Evolutionary conservation across 2,329 filamentous ascomycete species (phyloP).

Genomic region (Raffaelea albimanens): DNA sequence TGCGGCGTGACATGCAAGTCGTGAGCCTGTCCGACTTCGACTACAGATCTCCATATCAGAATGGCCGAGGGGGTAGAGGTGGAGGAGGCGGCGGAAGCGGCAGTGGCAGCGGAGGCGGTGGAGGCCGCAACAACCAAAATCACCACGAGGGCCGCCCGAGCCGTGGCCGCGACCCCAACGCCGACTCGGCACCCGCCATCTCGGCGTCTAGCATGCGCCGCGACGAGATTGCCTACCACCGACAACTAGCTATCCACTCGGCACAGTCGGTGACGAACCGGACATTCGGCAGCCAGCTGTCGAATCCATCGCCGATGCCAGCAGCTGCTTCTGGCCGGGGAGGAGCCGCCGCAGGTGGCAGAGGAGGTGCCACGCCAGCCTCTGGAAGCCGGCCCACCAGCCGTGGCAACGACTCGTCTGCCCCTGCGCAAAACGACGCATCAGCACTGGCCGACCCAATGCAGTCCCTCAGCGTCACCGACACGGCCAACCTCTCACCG

Average conservation of each 20-base stretch:
- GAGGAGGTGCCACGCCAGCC: not conserved
- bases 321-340: not conserved
- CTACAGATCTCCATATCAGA: conserved; percentile 62
- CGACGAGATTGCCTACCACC: conserved; percentile 84
- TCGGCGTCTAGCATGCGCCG: conserved; percentile 72
- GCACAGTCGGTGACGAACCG: conserved; percentile 71
- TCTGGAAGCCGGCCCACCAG: not conserved
- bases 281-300: conserved; percentile 78
- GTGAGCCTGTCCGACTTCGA: conserved; percentile 88
- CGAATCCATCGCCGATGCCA: conserved; percentile 23
- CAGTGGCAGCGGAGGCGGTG: conserved; percentile 20
- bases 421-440: conserved; percentile 1
- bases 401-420: not conserved
- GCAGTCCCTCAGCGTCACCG: conserved; percentile 40
- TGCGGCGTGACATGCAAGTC: conserved; percentile 68
- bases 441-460: conserved; percentile 27
- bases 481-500: conserved; percentile 48
- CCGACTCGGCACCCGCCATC: conserved; percentile 59
- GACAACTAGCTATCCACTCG: conserved; percentile 84
- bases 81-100: conserved; percentile 33
- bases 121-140: conserved; percentile 22
- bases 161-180: conserved; percentile 77
- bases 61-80: conserved; percentile 44
- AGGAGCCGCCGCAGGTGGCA: too few relatives aligned
- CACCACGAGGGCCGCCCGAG: conserved; percentile 26